Evolutionary conservation across 2,329 filamentous ascomycete genomes (phyloP).

Genomic region (Colletotrichum cereale): DNA sequence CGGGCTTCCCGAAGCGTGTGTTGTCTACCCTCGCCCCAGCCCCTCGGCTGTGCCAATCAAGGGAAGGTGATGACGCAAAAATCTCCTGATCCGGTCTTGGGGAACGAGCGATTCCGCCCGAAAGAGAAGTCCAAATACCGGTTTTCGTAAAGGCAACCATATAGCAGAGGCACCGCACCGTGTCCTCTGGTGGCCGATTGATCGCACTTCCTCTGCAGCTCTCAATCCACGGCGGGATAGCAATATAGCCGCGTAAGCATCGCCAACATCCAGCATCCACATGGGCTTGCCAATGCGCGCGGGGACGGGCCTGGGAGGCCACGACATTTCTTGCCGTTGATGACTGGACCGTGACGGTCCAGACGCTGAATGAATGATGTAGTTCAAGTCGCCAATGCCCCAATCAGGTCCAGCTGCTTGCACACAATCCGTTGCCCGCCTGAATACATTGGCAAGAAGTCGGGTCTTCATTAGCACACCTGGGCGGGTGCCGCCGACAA

Average conservation of each 20-base stretch:
- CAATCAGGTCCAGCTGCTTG: not conserved
- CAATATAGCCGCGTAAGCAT: not conserved
- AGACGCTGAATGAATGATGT: not conserved
- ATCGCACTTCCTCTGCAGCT: not conserved
- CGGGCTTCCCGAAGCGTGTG: constrained; percentile 10
- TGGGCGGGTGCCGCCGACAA: not conserved
- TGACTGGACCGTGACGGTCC: not conserved
- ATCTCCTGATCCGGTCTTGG: constrained; percentile 29
- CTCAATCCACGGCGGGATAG: not conserved
- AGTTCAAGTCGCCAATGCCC: not conserved
- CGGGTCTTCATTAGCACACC: not conserved
- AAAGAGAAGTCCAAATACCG: constrained; percentile 6
- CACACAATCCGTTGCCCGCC: not conserved
- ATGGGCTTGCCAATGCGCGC: not conserved
- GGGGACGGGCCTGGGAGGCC: not conserved
- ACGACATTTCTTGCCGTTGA: not conserved
- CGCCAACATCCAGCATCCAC: not conserved
- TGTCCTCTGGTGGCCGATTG: not conserved
- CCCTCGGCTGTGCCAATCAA: constrained; percentile 20
- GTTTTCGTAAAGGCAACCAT: not conserved
- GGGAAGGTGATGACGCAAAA: constrained; percentile 27
- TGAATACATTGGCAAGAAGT: not conserved
- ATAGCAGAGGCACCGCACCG: not conserved
- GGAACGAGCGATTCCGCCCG: not conserved
- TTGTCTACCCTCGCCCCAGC: not conserved